Evolutionary conservation across 2,329 filamentous ascomycete genomes (phyloP), one percentile per base, ranked within the genome.

Genomic region (Botrytis elliptica): DNA sequence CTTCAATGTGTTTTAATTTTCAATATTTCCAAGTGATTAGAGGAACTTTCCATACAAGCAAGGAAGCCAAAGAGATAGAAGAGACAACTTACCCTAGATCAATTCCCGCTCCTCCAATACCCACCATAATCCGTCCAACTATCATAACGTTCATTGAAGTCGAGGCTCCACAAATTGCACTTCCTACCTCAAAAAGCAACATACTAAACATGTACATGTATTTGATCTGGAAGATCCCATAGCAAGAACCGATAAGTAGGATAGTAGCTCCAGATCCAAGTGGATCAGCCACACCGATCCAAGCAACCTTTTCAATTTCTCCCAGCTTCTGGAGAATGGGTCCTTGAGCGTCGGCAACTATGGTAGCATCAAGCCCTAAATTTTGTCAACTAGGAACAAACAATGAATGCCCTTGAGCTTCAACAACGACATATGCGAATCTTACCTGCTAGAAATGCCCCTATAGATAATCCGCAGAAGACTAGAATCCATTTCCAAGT

Each of bases 201-300:
- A 79, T 75, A 52, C 74, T 71, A 22, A 46, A 57, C 1, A 79
- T 69, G 59, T 75, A 78, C 5, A 77, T 73, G 38, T 69, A 70
- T 60, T 80, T 80, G 18, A 76, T 73, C 38, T 77, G 74, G 59
- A 79, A 79, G 29, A 76, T 55, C 38, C 76, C 74, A 22, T 77
- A 80, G 33, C 25, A 49, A 57, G 65, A 52, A 25, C 66, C 66
- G 12, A 69, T 38, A 20, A 69, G 38, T 16, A 84, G 78, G 44
- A 83, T 75, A n/a, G 72, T 44, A 46, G 72, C 66, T 16, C 73
- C 74, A 8, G 75, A 76, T n/a, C 74, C 46, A 75, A 81, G 73
- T 16, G 78, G 75, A 70, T 82, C 82, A 7, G 78, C 80, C 14
- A 76, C 75, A 29, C 79, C 79, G 33, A 81, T 59, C 80, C 79